Base-by-base conservation (phyloP, 2,329 filamentous ascomycete species). In the Alternaria triticimaculans region DNA sequence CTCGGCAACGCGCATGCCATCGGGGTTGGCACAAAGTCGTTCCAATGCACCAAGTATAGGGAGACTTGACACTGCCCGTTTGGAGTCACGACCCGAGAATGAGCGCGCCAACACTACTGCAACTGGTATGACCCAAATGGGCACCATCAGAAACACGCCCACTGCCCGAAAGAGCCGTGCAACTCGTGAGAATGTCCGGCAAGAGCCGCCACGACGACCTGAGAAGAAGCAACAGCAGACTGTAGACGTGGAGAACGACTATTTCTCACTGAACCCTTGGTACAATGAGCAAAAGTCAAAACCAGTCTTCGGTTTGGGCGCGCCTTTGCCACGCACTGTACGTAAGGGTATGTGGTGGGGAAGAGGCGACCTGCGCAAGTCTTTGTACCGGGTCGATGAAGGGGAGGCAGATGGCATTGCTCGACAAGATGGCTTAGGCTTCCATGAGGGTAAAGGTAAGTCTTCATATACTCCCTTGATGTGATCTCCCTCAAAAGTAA, bases 221-320 rank as follows among this genome's bases (percentile, higher is more conserved):
- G 72, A 77, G 43, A 76, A 71, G 65, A 73, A 70, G 55, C 66
- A 69, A 56, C 70, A 76, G 28, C 70, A 74, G 21, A 59, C 59
- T 4, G 70, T 76, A 3, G 71, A 75, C 43, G 81, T 87, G n/a
- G 83, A 86, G 41, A 84, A 85, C n/a, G 84, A 84, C 4, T 87
- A 87, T 64, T 78, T 80, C 11, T 80, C 84, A 11, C 77, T 87
- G 4, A 87, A 88, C 55, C 86, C 86, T 3, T 82, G 84, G 28
- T 87, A 87, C 62, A 85, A 86, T 30, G 84, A 87, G 58, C 80
- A 85, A 4, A 75, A 78, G 8, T 83, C 85, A 15, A 82, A 84
- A 59, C 85, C 86, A 1, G 82, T 87, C 50, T 87, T 86, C 82
- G 82, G 84, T 73, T 72, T 87, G 55, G 85, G 84, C 4, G 85